Conservation (phyloP, 2,329 filamentous ascomycete species). For the Calonectria hongkongensis region DNA sequence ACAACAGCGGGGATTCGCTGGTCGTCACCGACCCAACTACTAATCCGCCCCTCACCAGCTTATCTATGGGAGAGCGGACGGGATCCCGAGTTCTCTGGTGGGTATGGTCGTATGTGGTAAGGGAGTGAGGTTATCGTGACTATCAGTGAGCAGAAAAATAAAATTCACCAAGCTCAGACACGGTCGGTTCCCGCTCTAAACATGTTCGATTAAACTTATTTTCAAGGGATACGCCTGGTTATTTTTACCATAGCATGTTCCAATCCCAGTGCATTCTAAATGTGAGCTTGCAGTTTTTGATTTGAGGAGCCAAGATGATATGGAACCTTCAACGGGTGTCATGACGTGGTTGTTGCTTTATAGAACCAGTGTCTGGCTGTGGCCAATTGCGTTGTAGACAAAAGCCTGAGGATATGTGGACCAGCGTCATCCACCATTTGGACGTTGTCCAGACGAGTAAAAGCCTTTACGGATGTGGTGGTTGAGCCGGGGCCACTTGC, state of each 20-base stretch:
- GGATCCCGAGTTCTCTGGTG: conserved; percentile 8
- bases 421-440: neutral
- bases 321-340: neutral
- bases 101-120: neutral
- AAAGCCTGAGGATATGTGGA: neutral
- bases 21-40: neutral
- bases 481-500: conserved; percentile 12
- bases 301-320: neutral
- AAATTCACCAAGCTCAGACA: neutral
- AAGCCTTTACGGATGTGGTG: neutral
- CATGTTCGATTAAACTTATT: neutral
- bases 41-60: neutral
- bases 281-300: neutral
- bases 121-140: neutral
- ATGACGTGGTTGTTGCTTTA: neutral
- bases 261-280: neutral
- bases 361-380: no score
- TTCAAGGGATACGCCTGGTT: neutral
- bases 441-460: neutral
- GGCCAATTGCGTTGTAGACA: neutral
- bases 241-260: neutral
- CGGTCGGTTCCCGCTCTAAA: no score
- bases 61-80: conserved; percentile 19
- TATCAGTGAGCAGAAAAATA: neutral
- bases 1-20: neutral